Evolutionary conservation across 176 grass and related monocot species (phyloP), one percentile per base, ranked within the genome.

Genomic region (Poa annua): DNA sequence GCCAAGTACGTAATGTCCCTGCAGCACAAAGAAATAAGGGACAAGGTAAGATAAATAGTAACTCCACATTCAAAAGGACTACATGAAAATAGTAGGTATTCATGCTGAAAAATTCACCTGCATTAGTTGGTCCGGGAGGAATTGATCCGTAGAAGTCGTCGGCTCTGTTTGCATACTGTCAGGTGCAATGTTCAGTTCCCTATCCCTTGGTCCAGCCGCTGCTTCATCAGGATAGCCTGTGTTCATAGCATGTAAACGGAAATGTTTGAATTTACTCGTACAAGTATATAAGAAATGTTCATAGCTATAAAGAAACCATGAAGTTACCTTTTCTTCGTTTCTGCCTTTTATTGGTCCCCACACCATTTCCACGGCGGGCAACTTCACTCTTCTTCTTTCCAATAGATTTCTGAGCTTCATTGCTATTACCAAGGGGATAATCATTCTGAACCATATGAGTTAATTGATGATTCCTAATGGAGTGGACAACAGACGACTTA

Each of bases 271-370:
- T 66, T 78, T 42, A 50, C 24, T n/a, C 21, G 1, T 53, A 64
- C 24, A 77, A 61, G 19, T 24, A 62, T 78, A 56, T 75, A 50
- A 78, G 20, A 68, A 14, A 44, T 25, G 53, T 41, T 50, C 1
- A 89, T 0, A 84, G 86, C 26, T 54, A 25, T 44, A 84, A 56
- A 78, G 8, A 77, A 77, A 19, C 38, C 44, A 4, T 33, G 45
- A 32, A 88, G 78, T 35, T 49, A 93, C 92, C 90, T 95, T 86
- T 95, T 90, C 87, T 91, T 35, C 62, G 17, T 90, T 94, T 98
- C 79, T 83, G 83, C 70, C 82, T 82, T 80, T 86, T 95, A 78
- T 88, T 98, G 54, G 33, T 68, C 47, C 85, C 92, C 22, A 71
- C 45, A 67, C 85, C 87, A 91, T 83, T 88, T 84, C 53, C 87